A percentile compares a stretch with the other conserved stretches of the same genome.
Evolutionary conservation across 352 stramenopile species (phyloP).

Genomic region (Phytophthora constricta): DNA sequence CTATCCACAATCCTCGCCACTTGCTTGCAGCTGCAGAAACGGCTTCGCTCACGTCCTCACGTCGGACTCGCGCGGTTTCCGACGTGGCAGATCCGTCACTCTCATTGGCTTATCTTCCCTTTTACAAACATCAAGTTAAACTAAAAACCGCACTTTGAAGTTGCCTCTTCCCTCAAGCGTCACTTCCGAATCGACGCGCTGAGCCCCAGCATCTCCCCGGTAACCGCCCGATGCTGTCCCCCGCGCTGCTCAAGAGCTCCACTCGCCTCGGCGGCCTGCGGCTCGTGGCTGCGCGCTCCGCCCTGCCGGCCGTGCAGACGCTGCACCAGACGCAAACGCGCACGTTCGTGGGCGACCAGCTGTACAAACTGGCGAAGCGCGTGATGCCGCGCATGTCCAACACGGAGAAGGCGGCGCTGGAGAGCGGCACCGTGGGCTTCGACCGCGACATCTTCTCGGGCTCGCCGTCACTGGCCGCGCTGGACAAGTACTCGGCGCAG

Average conservation of each 20-base stretch:
- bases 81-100: conserved; percentile 13
- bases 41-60: not conserved
- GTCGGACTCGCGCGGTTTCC: not conserved
- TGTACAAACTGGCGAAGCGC: conserved; percentile 94
- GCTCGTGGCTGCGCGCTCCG: conserved; percentile 33
- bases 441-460: conserved; percentile 98
- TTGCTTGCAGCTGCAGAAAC: not conserved
- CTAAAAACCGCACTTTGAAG: conserved; percentile 18
- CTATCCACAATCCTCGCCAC: too few relatives aligned
- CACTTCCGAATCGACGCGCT: conserved; percentile 37
- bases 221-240: conserved; percentile 34
- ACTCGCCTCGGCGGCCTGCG: conserved; percentile 30
- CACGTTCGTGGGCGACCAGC: conserved; percentile 84
- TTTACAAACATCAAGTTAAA: not conserved
- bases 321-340: conserved; percentile 73
- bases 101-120: not conserved
- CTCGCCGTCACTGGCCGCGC: conserved; percentile 89
- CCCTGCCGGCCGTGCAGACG: conserved; percentile 58
- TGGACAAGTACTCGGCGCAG: conserved; percentile 95
- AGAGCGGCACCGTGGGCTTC: conserved; percentile 96
- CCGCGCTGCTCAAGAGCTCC: conserved; percentile 42
- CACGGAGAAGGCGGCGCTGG: conserved; percentile 95
- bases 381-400: conserved; percentile 96
- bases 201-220: conserved; percentile 5
- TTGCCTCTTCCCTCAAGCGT: too few relatives aligned